Conservation (phyloP, 306 rosid species). For the Lagenaria siceraria region DNA sequence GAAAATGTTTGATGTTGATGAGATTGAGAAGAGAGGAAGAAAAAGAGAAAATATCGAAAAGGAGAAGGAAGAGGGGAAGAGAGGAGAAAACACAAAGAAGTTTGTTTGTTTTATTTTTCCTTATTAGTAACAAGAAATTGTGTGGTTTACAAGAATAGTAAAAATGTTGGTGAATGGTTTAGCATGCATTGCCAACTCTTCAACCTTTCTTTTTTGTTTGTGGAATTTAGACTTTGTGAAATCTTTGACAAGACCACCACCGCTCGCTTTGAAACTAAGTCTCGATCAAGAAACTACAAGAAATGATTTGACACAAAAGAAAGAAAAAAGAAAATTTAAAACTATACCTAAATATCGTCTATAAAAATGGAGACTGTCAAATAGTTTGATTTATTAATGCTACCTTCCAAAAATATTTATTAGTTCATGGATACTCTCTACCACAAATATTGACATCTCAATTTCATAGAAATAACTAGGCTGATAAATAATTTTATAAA, state of each 20-base stretch:
- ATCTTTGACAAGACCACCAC: not conserved
- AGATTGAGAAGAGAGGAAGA: not conserved
- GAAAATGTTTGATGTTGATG: not conserved
- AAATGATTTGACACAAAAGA: not conserved
- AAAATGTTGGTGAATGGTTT: slow-evolving; percentile 3
- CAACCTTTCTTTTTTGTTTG: not conserved
- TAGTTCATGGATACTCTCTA: too few species aligned
- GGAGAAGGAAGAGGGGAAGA: not conserved
- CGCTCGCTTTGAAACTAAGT: not conserved
- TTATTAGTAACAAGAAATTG: not conserved
- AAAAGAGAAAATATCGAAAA: not conserved
- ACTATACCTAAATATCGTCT: not conserved
- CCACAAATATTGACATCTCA: too few species aligned
- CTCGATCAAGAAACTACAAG: not conserved
- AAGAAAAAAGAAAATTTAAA: not conserved
- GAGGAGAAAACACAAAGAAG: slow-evolving; percentile 4
- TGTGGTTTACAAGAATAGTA: slow-evolving; percentile 2
- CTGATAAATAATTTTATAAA: too few species aligned
- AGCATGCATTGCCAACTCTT: not conserved
- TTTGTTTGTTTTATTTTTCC: not conserved
- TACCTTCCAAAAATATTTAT: not conserved
- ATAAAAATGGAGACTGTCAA: not conserved
- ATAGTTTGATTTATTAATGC: not conserved
- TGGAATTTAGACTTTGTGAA: not conserved
- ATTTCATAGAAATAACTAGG: too few species aligned